phyloP scores from a whole-genome alignment of 495 filamentous ascomycete species.

The Daldinia caldariorum region DNA sequence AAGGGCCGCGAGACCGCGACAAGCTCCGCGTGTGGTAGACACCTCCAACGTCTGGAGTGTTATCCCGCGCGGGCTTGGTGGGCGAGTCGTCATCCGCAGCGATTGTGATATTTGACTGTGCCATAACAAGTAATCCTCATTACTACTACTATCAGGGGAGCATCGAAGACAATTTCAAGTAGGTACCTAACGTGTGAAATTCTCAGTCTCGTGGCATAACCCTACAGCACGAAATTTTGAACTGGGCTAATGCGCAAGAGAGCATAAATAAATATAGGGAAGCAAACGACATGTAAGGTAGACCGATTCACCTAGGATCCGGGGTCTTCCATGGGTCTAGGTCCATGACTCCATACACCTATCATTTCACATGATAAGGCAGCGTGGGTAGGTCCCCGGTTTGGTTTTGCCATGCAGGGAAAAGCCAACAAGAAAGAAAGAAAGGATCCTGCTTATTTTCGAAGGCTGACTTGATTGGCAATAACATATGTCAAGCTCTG shows the following conservation, averaged over 20 bases:
- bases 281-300: slow-evolving; percentile 6
- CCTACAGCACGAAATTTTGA: background rate
- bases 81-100: slow-evolving; percentile 40
- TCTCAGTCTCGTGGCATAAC: slow-evolving; percentile 7
- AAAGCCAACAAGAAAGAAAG: slow-evolving; percentile 7
- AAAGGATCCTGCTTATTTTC: slow-evolving; percentile 16
- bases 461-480: slow-evolving; percentile 9
- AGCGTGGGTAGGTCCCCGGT: slow-evolving; percentile 25
- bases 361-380: slow-evolving; percentile 27
- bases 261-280: slow-evolving; percentile 23
- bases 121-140: slow-evolving; percentile 21
- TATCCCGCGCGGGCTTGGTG: slow-evolving; percentile 24
- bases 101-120: slow-evolving; percentile 35
- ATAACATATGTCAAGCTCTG: slow-evolving; percentile 19
- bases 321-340: too few relatives aligned
- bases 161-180: slow-evolving; percentile 11
- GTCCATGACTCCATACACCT: too few relatives aligned
- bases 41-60: slow-evolving; percentile 44
- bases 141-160: slow-evolving; percentile 11
- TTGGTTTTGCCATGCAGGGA: slow-evolving; percentile 16
- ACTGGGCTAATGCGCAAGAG: slow-evolving; percentile 12
- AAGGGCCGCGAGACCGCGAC: slow-evolving; percentile 35
- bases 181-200: slow-evolving; percentile 8
- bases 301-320: too few relatives aligned
- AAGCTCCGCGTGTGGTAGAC: slow-evolving; percentile 54